Conservation (phyloP, 2,329 filamentous ascomycete species). For the Talaromyces albobiverticillius region DNA sequence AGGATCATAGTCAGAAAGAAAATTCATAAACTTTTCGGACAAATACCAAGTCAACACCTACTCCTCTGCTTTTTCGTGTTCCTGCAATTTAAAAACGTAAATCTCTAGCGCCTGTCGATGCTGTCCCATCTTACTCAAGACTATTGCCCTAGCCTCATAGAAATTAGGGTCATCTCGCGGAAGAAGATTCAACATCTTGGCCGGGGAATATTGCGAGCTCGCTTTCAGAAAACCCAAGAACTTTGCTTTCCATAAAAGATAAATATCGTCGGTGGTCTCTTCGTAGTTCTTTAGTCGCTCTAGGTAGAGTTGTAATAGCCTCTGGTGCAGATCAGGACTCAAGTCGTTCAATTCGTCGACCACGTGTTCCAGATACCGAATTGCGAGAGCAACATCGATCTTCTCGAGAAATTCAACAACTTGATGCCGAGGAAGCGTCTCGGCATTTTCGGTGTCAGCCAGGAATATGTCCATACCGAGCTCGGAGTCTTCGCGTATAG, state of each 20-base stretch:
- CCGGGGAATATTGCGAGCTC: constrained; percentile 77
- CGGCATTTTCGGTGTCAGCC: constrained; percentile 90
- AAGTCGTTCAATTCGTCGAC: constrained; percentile 81
- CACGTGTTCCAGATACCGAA: constrained; percentile 84
- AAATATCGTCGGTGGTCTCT: constrained; percentile 25
- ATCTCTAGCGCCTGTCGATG: constrained; percentile 96
- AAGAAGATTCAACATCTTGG: constrained; percentile 72
- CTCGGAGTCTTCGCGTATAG: constrained; percentile 66
- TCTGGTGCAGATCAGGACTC: constrained; percentile 83
- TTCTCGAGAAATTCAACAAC: constrained; percentile 71
- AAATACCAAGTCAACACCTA: constrained; percentile 44
- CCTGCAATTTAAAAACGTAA: constrained; percentile 89
- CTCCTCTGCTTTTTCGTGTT: constrained; percentile 90
- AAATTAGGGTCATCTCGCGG: constrained; percentile 79
- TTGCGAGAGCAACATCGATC: constrained; percentile 69
- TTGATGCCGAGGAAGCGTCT: constrained; percentile 73
- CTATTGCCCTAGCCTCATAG: constrained; percentile 84
- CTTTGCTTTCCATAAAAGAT: constrained; percentile 60
- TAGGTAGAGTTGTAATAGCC: constrained; percentile 71
- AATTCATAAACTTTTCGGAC: constrained; percentile 16
- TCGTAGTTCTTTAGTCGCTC: constrained; percentile 47
- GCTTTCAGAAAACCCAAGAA: constrained; percentile 72
- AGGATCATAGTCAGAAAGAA: constrained; percentile 3
- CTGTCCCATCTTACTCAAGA: constrained; percentile 91
- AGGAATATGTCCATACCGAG: constrained; percentile 90